Base-by-base conservation (phyloP, 225 moss, liverwort and hornwort genomes). In the Rhytidiadelphus loreus region DNA sequence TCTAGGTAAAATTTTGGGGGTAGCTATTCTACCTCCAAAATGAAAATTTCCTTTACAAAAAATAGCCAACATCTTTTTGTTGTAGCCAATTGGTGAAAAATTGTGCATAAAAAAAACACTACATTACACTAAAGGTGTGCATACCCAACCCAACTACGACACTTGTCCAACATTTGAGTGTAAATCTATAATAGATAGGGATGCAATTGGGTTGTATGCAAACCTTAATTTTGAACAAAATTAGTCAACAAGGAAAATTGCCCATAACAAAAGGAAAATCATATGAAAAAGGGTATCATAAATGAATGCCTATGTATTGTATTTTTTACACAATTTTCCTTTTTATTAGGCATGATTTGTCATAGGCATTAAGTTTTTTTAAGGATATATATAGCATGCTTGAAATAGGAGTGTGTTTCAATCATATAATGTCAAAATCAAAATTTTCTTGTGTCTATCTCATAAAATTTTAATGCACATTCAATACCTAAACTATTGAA, bases 281-380 rank as follows among this genome's bases (percentile, higher is more conserved):
- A 79, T 17, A 30, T 29, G 16, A 78, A 2, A 56, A 56, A 17
- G 11, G 13, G 1, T 16, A 39, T 2, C 26, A 8, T 17, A 12
- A 12, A 12, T 17, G 12, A 78, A 78, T 57, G 7, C 3, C 0
- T 57, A 15, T 28, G 23, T 3, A 1, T 7, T 37, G 3, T 53
- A 4, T 2, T n/a, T 17, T 41, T 41, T 9, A 29, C 5, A 56
- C 12, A 4, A 58, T 80, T 39, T 41, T 9, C 21, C 3, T 57
- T 12, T n/a, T 41, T 13, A 29, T 8, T 80, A 80, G 12, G 19
- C 2, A 12, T 57, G 12, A 5, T 57, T 28, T 35, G 14, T 0
- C 0, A 0, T 12, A 2, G 18, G 4, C 0, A 28, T 2, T 28
- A 79, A 28, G 4, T 17, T 29, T n/a, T 37, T 5, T 55, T 2